Conservation (phyloP, 139 green algal species). For the Yamagishiella unicocca region DNA sequence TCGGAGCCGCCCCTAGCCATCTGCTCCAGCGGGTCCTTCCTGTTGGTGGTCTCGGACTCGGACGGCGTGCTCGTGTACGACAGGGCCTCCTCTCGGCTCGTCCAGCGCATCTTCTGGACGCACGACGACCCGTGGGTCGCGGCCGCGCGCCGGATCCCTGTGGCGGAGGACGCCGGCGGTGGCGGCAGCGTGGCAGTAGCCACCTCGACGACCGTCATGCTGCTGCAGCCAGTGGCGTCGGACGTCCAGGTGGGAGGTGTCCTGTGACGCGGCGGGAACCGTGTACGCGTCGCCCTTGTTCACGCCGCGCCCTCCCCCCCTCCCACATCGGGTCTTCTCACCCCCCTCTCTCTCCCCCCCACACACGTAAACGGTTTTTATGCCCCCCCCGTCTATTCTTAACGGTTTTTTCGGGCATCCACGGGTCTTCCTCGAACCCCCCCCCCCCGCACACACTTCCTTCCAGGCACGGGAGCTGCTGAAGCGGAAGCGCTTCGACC, state of each 20-base stretch:
- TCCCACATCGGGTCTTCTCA: no score
- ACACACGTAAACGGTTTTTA: no score
- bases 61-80: constrained; percentile 27
- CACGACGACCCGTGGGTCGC: constrained; percentile 67
- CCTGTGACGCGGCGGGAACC: not conserved
- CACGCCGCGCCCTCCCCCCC: no score
- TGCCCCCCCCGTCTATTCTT: no score
- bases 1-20: constrained; percentile 49
- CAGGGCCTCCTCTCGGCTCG: not conserved
- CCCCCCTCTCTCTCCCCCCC: no score
- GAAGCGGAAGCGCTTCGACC: constrained; percentile 57
- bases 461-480: constrained; percentile 72
- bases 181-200: constrained; percentile 54
- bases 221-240: constrained; percentile 68
- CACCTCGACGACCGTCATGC: constrained; percentile 56
- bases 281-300: no score
- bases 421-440: not conserved
- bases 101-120: constrained; percentile 60
- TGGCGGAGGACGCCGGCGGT: constrained; percentile 34
- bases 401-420: no score
- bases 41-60: constrained; percentile 48
- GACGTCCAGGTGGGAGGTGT: constrained; percentile 69
- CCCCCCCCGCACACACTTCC: not conserved
- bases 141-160: constrained; percentile 34
- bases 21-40: constrained; percentile 41